phyloP scores from a whole-genome alignment of 768 basidiomycete genomes.

The Collybia sp. region DNA sequence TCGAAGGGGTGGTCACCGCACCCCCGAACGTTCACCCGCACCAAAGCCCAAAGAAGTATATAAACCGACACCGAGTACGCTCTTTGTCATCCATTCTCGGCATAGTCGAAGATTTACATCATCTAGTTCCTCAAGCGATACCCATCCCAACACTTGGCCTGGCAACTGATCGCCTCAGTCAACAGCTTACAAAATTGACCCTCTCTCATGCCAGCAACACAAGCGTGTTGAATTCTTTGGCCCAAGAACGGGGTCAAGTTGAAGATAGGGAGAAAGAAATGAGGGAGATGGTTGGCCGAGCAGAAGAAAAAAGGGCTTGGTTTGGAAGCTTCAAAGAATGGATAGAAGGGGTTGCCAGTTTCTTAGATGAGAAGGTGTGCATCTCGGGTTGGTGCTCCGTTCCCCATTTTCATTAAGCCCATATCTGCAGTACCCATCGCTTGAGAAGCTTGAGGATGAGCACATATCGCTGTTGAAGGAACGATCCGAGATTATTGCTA shows the following conservation, averaged over 20 bases:
- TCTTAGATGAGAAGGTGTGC: slow-evolving; percentile 81
- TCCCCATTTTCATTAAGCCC: slow-evolving; percentile 8
- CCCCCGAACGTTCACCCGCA: slow-evolving; percentile 26
- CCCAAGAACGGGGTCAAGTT: slow-evolving; percentile 59
- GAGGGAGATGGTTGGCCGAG: slow-evolving; percentile 66
- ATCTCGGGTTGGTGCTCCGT: no score
- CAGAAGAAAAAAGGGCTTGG: slow-evolving; percentile 81
- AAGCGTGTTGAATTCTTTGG: slow-evolving; percentile 48
- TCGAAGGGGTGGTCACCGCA: slow-evolving; percentile 61
- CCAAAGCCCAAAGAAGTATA: slow-evolving; percentile 53
- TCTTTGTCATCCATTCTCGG: neutral
- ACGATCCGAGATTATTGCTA: slow-evolving; percentile 60
- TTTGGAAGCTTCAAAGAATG: slow-evolving; percentile 74
- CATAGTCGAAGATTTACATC: slow-evolving; percentile 6
- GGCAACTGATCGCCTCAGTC: slow-evolving; percentile 57
- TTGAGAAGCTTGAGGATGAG: slow-evolving; percentile 78
- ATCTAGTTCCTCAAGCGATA: slow-evolving; percentile 59
- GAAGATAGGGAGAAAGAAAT: slow-evolving; percentile 69
- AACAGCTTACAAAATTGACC: slow-evolving; percentile 54
- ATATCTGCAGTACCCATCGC: slow-evolving; percentile 58
- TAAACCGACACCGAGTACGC: slow-evolving; percentile 67
- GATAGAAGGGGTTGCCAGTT: slow-evolving; percentile 79
- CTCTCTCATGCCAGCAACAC: slow-evolving; percentile 67
- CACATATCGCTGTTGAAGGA: slow-evolving; percentile 71
- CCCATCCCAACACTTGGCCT: slow-evolving; percentile 62